Evolutionary conservation across 2,329 filamentous ascomycete species (phyloP).

Genomic region (Metarhizium anisopliae): DNA sequence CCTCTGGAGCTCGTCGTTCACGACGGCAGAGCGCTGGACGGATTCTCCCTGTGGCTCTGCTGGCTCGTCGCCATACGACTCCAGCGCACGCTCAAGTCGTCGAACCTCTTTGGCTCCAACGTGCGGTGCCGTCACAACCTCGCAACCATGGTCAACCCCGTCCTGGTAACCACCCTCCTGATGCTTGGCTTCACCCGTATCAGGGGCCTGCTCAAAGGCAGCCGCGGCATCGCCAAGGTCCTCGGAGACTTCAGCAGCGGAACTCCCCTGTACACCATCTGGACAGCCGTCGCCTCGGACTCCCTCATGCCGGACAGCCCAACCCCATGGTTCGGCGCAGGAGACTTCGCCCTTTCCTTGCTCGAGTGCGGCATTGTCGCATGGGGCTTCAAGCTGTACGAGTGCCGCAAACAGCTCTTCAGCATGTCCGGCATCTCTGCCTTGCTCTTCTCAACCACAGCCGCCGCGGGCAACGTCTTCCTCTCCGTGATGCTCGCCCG

Average conservation of each 20-base stretch:
- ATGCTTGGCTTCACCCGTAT: slow-evolving; percentile 34
- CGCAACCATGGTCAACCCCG: slow-evolving; percentile 36
- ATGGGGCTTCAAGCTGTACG: slow-evolving; percentile 46
- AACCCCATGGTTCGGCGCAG: slow-evolving; percentile 31
- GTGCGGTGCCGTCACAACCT: slow-evolving; percentile 20
- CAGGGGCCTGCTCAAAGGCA: slow-evolving; percentile 24
- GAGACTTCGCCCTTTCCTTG: slow-evolving; percentile 37
- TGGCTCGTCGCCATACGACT: slow-evolving; percentile 35
- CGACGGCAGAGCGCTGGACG: slow-evolving; percentile 34
- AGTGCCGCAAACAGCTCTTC: slow-evolving; percentile 37
- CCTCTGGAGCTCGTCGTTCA: slow-evolving; percentile 26
- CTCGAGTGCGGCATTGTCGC: slow-evolving; percentile 42
- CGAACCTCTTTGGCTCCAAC: background rate
- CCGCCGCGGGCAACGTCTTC: slow-evolving; percentile 33
- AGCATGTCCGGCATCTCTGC: slow-evolving; percentile 32
- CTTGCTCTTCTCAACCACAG: slow-evolving; percentile 23
- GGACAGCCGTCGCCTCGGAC: slow-evolving; percentile 15
- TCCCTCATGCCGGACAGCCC: slow-evolving; percentile 9
- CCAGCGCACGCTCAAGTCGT: slow-evolving; percentile 27
- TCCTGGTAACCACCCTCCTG: slow-evolving; percentile 35
- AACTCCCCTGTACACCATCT: slow-evolving; percentile 24
- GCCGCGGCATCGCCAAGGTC: slow-evolving; percentile 19
- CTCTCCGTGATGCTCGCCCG: slow-evolving; percentile 28
- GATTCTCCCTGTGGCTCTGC: slow-evolving; percentile 35
- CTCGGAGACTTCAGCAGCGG: slow-evolving; percentile 24